Percentiles rank a stretch among this genome's conserved stretches.
phyloP scores from a whole-genome alignment of 2,329 filamentous ascomycete species.

The Claviceps sorghi region DNA sequence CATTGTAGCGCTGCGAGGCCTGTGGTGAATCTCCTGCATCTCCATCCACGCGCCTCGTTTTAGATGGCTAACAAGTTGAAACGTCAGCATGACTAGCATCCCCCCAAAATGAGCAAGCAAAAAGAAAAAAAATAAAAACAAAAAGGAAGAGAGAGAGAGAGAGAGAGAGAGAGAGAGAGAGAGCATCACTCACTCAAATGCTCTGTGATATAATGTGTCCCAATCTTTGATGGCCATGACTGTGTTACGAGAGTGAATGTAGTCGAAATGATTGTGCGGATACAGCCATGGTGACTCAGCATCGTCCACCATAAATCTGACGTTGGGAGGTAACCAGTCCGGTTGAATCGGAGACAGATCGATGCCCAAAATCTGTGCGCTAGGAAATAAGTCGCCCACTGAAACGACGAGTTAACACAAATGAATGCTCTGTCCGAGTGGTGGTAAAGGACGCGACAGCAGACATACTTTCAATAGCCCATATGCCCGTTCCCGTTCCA shows the following conservation, averaged over 20 bases:
- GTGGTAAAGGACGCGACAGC: neutral
- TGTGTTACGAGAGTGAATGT: slow-evolving; percentile 44
- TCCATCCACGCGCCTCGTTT: slow-evolving; percentile 42
- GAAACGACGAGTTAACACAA: neutral
- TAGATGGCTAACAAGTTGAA: slow-evolving; percentile 24
- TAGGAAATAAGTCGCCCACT: slow-evolving; percentile 33
- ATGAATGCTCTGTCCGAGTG: neutral
- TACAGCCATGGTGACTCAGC: slow-evolving; percentile 42
- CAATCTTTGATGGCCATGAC: slow-evolving; percentile 43
- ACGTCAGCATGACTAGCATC: neutral
- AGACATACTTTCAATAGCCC: slow-evolving; percentile 38
- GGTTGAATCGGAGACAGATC: slow-evolving; percentile 36
- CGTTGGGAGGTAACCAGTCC: slow-evolving; percentile 38
- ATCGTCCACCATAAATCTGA: slow-evolving; percentile 42
- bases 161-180: no score
- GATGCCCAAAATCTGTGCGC: slow-evolving; percentile 28
- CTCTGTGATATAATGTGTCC: slow-evolving; percentile 31
- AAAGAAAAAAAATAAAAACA: no score
- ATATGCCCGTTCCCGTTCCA: slow-evolving; percentile 44
- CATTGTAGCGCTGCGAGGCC: slow-evolving; percentile 28
- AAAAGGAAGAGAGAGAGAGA: no score
- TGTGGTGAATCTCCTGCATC: slow-evolving; percentile 38
- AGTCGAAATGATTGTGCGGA: slow-evolving; percentile 40
- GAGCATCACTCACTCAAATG: slow-evolving; percentile 33
- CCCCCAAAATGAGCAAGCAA: neutral